Base-by-base conservation (phyloP, 2,329 filamentous ascomycete species). In the Penicillium vulpinum region DNA sequence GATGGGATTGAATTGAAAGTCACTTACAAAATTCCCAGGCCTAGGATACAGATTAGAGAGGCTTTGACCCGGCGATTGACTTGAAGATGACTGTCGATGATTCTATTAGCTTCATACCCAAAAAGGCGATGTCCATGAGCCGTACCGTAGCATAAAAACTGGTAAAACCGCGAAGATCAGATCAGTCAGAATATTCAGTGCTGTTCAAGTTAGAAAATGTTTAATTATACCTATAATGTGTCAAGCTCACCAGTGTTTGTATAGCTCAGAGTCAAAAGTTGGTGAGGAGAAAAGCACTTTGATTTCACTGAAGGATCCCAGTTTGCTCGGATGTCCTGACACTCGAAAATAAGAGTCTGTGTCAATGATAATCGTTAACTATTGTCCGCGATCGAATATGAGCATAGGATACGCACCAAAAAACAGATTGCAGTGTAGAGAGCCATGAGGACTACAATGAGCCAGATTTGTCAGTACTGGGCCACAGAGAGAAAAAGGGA, bases 311-410 rank as follows among this genome's bases (percentile, higher is more conserved):
- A 65, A 0, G 38, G 43, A 58, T 83, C 78, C 80, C 80, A 83
- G 28, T 76, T 71, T 0, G 77, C 58, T 6, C 74, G 71, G 1
- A 83, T 66, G 40, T 82, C 73, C 6, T 72, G 75, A 47, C 81
- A 83, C 56, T 83, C 80, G 1, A 82, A 65, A 2, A 83, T 54
- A 2, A 83, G 59, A 0, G 80, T 82, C 67, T 81, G 31, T n/a
- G n/a, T n/a, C 6, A 35, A 71, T 11, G 5, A n/a, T n/a, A 35
- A n/a, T 13, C 16, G 18, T 40, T 40, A 40, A 16, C 21, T 22
- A 13, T 7, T 40, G 38, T 2, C 5, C 36, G 10, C 6, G 38
- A 24, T 24, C 21, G 21, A 24, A 40, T 9, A 7, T 40, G 38
- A 13, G 38, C 13, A 40, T 40, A 24, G 1, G 21, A 8, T 22